Percentiles rank a stretch among this genome's conserved stretches.
Evolutionary conservation across 2,329 filamentous ascomycete species (phyloP).

Genomic region (Lachnellula arida): DNA sequence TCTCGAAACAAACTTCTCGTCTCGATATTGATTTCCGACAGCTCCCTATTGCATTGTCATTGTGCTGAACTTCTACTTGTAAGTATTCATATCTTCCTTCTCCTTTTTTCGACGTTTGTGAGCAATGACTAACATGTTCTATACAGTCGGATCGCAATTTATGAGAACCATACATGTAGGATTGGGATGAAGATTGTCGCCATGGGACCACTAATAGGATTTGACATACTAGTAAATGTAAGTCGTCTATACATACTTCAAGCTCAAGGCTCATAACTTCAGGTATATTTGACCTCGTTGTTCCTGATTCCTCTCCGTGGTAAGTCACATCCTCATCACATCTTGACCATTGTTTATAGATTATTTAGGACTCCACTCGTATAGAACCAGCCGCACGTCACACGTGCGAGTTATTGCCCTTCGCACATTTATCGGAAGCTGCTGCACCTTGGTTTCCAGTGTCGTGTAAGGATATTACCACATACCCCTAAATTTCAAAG

Average conservation of each 20-base stretch:
- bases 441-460: constrained; percentile 52
- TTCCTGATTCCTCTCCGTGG: constrained; percentile 57
- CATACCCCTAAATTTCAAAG: not conserved
- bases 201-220: constrained; percentile 57
- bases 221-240: constrained; percentile 55
- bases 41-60: constrained; percentile 39
- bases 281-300: constrained; percentile 55
- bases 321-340: constrained; percentile 30
- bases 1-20: not conserved
- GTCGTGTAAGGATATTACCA: constrained; percentile 44
- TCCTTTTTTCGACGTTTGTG: not conserved
- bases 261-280: not conserved
- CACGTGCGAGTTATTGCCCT: constrained; percentile 47
- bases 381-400: constrained; percentile 42
- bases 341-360: not conserved
- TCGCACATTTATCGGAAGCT: constrained; percentile 55
- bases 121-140: constrained; percentile 29
- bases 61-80: constrained; percentile 58
- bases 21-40: constrained; percentile 4
- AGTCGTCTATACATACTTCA: not conserved
- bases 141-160: constrained; percentile 46
- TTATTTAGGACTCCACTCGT: constrained; percentile 48
- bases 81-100: constrained; percentile 24
- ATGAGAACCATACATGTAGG: constrained; percentile 51
- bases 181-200: constrained; percentile 56